phyloP scores from a whole-genome alignment of 768 basidiomycete species.

The Cubamyces sp. region DNA sequence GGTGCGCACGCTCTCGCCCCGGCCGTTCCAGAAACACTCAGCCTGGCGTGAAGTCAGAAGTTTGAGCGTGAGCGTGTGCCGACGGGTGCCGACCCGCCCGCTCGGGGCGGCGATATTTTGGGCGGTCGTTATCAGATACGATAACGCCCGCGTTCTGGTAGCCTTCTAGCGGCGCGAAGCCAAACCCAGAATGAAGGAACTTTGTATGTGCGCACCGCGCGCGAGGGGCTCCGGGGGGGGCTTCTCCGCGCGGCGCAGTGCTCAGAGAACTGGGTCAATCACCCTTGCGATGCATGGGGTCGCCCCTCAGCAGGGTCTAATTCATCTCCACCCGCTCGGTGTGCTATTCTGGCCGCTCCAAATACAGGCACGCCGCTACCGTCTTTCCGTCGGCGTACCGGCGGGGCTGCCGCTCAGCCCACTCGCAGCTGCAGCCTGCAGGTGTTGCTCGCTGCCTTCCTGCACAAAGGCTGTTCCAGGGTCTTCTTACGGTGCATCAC shows the following conservation, averaged over 20 bases:
- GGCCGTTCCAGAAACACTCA: neutral
- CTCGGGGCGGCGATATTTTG: conserved; percentile 2
- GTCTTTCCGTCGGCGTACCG: conserved; percentile 18
- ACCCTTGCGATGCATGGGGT: neutral
- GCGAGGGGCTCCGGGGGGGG: no score
- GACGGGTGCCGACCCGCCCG: neutral
- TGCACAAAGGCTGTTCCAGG: neutral
- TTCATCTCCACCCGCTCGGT: neutral
- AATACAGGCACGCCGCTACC: conserved; percentile 4
- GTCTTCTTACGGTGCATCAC: neutral
- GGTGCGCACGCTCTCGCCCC: neutral
- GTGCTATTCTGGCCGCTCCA: conserved; percentile 16
- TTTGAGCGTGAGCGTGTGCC: neutral
- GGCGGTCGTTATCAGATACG: conserved; percentile 22
- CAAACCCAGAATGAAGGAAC: no score
- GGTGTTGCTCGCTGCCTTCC: neutral
- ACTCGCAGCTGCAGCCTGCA: neutral
- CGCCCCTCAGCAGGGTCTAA: neutral
- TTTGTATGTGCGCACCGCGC: no score
- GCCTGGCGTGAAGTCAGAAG: neutral
- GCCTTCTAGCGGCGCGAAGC: conserved; percentile 10
- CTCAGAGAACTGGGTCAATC: no score
- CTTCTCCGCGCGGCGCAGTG: no score
- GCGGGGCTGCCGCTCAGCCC: neutral
- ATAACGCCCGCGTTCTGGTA: conserved; percentile 2